These are phyloP conservation scores for Arachis stenosperma DNA, from an alignment of 306 rosid genomes.

Conservation along the genomic window DNA sequence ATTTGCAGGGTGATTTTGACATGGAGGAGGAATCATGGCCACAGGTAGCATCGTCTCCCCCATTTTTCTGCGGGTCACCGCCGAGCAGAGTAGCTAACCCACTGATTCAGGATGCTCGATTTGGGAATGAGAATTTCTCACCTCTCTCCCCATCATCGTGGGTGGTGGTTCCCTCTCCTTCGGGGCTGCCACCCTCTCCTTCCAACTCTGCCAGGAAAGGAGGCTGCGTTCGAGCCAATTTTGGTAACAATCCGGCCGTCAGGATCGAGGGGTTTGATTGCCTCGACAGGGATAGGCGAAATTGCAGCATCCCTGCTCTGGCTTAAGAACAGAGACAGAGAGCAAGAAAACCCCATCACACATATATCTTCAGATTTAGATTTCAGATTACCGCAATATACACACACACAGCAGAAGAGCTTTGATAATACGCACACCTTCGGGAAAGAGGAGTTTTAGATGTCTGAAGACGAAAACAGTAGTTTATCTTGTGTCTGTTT, in stretches of 20 bases:
- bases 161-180: constrained; percentile 37
- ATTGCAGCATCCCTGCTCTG: constrained; percentile 85
- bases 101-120: constrained; percentile 85
- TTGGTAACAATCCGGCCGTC: constrained; percentile 79
- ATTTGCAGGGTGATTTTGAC: constrained; percentile 64
- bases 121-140: constrained; percentile 70
- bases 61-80: constrained; percentile 92
- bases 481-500: constrained; percentile 35
- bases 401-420: constrained; percentile 25
- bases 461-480: constrained; percentile 33
- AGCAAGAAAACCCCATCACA: neutral
- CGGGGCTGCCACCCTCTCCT: constrained; percentile 57
- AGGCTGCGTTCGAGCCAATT: constrained; percentile 70
- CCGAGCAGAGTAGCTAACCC: constrained; percentile 99
- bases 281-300: constrained; percentile 81
- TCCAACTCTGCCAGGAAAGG: constrained; percentile 70
- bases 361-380: constrained; percentile 37
- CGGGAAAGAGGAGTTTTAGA: constrained; percentile 53
- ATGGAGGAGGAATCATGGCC: constrained; percentile 61
- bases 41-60: constrained; percentile 77
- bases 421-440: constrained; percentile 27
- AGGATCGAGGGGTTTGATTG: constrained; percentile 95
- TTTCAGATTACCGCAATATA: constrained; percentile 30
- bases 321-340: constrained; percentile 52
- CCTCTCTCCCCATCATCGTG: constrained; percentile 51